Conservation (phyloP, 306 rosid species). For the Trichosanthes cucumerina region DNA sequence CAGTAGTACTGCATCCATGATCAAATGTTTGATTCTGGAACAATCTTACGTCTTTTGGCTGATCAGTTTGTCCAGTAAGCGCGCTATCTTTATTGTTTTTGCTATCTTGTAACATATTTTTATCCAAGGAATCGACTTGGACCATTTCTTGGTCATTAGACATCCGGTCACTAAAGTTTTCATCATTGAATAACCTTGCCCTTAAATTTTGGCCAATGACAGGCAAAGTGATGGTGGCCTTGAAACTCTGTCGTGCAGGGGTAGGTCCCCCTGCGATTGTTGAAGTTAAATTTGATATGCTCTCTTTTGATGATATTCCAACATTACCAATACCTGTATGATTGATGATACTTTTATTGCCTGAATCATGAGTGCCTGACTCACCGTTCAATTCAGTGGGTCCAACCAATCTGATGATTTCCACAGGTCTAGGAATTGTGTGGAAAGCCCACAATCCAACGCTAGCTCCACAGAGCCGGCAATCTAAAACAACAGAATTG, state of each 20-base stretch:
- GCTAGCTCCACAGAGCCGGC: constrained; percentile 85
- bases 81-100: constrained; percentile 11
- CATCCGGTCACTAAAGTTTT: constrained; percentile 30
- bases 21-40: background rate
- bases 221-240: constrained; percentile 74
- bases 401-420: constrained; percentile 66
- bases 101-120: constrained; percentile 19
- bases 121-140: constrained; percentile 25
- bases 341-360: constrained; percentile 22
- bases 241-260: constrained; percentile 78
- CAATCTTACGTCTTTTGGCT: background rate
- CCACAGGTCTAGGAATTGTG: constrained; percentile 51
- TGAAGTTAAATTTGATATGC: constrained; percentile 39
- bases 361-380: constrained; percentile 22
- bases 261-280: constrained; percentile 99
- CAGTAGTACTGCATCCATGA: background rate
- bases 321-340: constrained; percentile 22
- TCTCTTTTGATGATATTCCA: constrained; percentile 34
- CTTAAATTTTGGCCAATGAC: constrained; percentile 73
- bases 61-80: constrained; percentile 21
- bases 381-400: constrained; percentile 36
- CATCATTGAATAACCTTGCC: constrained; percentile 57
- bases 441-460: constrained; percentile 88
- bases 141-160: constrained; percentile 18
- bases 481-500: constrained; percentile 74